A percentile compares a stretch with the other conserved stretches of the same genome.
Conservation (phyloP, 805 yeast genomes). For the Spathaspora arborariae region DNA sequence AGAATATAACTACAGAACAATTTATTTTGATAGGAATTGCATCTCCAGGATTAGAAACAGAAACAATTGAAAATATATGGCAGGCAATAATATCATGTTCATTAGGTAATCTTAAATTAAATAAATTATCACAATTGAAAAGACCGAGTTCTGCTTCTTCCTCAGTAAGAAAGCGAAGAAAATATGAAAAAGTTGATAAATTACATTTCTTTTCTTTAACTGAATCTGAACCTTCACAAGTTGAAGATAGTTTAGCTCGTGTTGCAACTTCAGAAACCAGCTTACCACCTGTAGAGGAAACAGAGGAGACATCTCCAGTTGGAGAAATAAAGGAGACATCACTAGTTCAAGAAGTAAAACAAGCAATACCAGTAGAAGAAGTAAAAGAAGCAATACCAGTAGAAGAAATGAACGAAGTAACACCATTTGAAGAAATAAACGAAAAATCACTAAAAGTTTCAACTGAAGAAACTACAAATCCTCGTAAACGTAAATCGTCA, state of each 20-base stretch:
- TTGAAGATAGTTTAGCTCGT: background rate
- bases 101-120: background rate
- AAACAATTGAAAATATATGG: background rate
- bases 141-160: constrained; percentile 5
- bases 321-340: background rate
- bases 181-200: constrained; percentile 27
- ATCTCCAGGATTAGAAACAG: background rate
- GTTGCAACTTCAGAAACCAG: too few species aligned
- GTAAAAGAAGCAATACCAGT: background rate
- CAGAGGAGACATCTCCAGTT: background rate
- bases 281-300: background rate
- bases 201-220: constrained; percentile 33
- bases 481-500: background rate
- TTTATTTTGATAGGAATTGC: background rate
- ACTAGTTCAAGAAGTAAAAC: background rate
- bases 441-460: background rate
- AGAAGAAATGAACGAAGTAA: background rate
- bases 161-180: constrained; percentile 24
- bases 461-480: background rate
- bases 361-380: background rate
- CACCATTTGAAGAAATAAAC: background rate
- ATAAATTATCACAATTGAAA: constrained; percentile 2
- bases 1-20: background rate
- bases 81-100: background rate
- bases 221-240: background rate